Base-by-base conservation (phyloP, 768 basidiomycete genomes). In the Filobasidium floriforme region DNA sequence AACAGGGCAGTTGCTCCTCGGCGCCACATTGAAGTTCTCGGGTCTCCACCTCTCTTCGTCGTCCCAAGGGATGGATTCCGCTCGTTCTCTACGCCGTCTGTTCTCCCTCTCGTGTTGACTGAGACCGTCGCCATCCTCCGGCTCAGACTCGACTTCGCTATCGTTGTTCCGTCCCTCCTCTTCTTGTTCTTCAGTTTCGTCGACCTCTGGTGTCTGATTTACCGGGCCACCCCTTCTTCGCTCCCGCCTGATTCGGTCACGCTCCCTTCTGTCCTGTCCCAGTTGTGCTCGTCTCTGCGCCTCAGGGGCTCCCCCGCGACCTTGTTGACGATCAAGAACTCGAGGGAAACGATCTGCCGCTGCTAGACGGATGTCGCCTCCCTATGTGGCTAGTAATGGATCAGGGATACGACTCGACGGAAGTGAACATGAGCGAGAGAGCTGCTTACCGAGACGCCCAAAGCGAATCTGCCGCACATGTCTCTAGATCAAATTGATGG, bases 1-100 rank as follows among this genome's bases (percentile, higher is more conserved):
- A 7, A 68, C 63, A 19, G 60, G 63, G 11, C 63, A 46, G 26
- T 57, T 61, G 11, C 49, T 59, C 2, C 67, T 28, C 1, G 67
- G 67, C 11, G 67, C 67, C 18, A 68, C 67, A 32, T 68, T 68
- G 37, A 29, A 68, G 57, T 68, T 68, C 15, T 52, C 59, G 1
- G 43, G 24, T 19, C 67, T 59, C 51, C 64, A 68, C 12, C 55
- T 15, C 6, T 68, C 67, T 18, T 64, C 63, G 26, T 60, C 49
- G 19, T 41, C 51, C 67, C 67, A 68, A 2, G 41, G 60, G 5
- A 68, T 32, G 12, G 37, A n/a, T 15, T 60, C 60, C 7, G 49
- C 60, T 40, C 59, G 29, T 60, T 60, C 59, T n/a, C 41, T 32
- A 5, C 12, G 28, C 18, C 59, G 9, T 60, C 41, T 32, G 14